phyloP scores from a whole-genome alignment of 768 basidiomycete genomes.

The Rhodotorula kratochvilovae region DNA sequence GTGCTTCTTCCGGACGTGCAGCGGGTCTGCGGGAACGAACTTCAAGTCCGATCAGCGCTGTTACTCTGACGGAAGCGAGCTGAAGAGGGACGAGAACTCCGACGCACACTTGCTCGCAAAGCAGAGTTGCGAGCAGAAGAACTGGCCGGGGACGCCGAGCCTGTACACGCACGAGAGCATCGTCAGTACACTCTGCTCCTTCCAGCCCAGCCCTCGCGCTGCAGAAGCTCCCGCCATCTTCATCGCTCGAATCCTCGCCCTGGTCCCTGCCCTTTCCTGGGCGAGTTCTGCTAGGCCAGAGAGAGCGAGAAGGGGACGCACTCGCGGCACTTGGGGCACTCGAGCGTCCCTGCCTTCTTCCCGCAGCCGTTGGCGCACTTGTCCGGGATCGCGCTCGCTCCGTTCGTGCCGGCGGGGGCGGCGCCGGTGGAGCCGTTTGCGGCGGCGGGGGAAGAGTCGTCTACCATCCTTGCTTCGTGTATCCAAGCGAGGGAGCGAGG shows the following conservation, averaged over 20 bases:
- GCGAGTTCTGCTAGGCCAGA: background rate
- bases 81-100: background rate
- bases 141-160: conserved; percentile 7
- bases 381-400: background rate
- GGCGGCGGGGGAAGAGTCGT: background rate
- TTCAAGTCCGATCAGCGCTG: too few species aligned
- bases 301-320: background rate
- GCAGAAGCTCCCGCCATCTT: background rate
- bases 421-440: background rate
- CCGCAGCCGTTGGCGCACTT: conserved; percentile 26
- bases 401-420: background rate
- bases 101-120: conserved; percentile 30
- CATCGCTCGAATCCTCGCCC: background rate
- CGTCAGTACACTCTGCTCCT: background rate
- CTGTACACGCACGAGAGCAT: background rate
- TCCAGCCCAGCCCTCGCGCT: background rate
- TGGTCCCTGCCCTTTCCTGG: background rate
- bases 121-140: conserved; percentile 31
- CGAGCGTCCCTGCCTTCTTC: background rate
- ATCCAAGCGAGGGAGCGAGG: background rate
- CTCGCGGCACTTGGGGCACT: conserved; percentile 24
- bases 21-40: background rate
- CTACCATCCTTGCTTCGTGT: too few species aligned
- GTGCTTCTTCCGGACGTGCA: conserved; percentile 19
- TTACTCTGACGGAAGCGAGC: background rate